Evolutionary conservation across 2,329 filamentous ascomycete species (phyloP).

Genomic region (Chaetothyriales sp.): DNA sequence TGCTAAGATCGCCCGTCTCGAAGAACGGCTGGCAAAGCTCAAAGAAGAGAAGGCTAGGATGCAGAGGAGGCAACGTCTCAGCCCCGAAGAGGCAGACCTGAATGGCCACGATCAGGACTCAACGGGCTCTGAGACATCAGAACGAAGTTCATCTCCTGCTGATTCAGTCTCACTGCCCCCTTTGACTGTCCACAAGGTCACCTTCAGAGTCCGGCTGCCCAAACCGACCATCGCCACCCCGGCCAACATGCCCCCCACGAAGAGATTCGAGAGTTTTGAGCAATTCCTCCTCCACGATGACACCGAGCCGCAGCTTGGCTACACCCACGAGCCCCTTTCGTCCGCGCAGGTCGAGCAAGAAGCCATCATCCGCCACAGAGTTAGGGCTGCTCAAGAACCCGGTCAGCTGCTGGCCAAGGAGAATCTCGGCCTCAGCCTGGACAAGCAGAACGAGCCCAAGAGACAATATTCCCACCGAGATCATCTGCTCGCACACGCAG

Average conservation of each 20-base stretch:
- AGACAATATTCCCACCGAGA: conserved; percentile 77
- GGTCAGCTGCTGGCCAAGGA: conserved; percentile 53
- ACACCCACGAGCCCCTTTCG: conserved; percentile 35
- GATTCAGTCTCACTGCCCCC: conserved; percentile 1
- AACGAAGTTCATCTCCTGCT: conserved; percentile 2
- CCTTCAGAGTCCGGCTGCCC: conserved; percentile 38
- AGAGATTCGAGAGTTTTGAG: conserved; percentile 39
- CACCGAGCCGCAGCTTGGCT: conserved; percentile 25
- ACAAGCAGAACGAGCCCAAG: conserved; percentile 56
- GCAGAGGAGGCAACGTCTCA: neutral
- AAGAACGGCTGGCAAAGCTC: neutral
- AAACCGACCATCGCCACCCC: conserved; percentile 37
- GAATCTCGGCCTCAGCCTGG: conserved; percentile 39
- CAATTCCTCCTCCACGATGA: conserved; percentile 48
- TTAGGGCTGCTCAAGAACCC: conserved; percentile 57
- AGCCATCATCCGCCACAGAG: conserved; percentile 50
- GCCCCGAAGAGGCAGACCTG: neutral
- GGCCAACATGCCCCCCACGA: conserved; percentile 31
- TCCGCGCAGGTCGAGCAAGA: conserved; percentile 44
- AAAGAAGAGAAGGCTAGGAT: neutral
- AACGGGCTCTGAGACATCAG: conserved; percentile 2
- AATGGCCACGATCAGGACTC: conserved; percentile 6
- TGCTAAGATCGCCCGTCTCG: neutral
- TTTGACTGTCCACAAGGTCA: conserved; percentile 21
- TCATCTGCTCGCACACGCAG: conserved; percentile 63